These are phyloP conservation scores for Achaetomium macrosporum DNA, from an alignment of 2,329 filamentous ascomycete species.

Conservation along the genomic window DNA sequence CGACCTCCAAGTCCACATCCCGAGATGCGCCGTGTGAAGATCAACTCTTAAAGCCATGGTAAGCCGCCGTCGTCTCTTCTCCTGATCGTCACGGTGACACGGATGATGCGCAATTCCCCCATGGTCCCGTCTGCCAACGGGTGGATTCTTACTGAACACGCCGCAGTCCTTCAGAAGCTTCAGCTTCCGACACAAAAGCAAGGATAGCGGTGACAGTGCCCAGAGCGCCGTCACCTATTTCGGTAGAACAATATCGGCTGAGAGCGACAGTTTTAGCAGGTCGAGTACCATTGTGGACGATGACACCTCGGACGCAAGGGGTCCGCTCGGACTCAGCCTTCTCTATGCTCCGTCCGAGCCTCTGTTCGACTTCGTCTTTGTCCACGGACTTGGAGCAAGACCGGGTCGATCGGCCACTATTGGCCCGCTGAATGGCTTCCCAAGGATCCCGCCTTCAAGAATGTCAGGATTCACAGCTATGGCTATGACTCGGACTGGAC, in stretches of 20 bases:
- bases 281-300: background rate
- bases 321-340: background rate
- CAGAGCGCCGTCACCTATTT: too few species aligned
- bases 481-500: background rate
- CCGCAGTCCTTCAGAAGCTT: background rate
- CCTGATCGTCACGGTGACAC: too few species aligned
- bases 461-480: background rate
- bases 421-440: background rate
- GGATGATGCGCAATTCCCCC: too few species aligned
- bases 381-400: conserved; percentile 6
- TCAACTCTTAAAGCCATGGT: too few species aligned
- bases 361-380: background rate
- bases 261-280: background rate
- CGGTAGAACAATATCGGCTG: too few species aligned
- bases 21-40: too few species aligned
- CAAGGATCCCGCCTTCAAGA: background rate
- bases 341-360: background rate
- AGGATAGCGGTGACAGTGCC: background rate
- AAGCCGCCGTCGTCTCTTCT: too few species aligned
- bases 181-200: background rate
- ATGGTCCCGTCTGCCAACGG: too few species aligned
- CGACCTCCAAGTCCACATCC: too few species aligned
- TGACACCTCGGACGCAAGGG: background rate
- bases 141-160: background rate
- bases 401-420: background rate